These are phyloP conservation scores for Crithidia brevicula DNA, from an alignment of 208 protist genomes.

Conservation along the genomic window DNA sequence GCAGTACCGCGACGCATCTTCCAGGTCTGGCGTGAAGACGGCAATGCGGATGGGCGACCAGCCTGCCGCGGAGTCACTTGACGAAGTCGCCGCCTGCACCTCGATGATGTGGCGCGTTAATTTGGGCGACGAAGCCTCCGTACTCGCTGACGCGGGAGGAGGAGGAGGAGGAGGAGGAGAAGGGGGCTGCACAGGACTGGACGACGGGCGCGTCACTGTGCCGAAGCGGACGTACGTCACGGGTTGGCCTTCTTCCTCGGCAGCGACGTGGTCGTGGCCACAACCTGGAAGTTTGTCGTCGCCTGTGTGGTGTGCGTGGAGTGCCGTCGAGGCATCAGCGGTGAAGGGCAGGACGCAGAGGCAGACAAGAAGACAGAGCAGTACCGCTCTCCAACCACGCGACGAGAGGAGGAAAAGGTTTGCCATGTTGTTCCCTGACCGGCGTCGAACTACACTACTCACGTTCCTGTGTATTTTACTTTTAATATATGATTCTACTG, in stretches of 20 bases:
- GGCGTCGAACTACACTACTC: no score
- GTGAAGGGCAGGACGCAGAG: neutral
- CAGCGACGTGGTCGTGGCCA: constrained; percentile 21
- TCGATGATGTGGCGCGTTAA: constrained; percentile 7
- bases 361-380: neutral
- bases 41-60: constrained; percentile 62
- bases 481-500: no score
- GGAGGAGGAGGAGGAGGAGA: neutral
- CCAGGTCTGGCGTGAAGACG: constrained; percentile 43
- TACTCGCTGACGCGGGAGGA: no score
- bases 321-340: neutral
- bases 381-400: no score
- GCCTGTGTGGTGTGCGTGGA: neutral
- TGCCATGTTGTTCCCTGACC: neutral
- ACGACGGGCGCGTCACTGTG: neutral
- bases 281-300: neutral
- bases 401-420: neutral
- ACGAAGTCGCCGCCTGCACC: neutral
- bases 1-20: constrained; percentile 51
- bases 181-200: neutral
- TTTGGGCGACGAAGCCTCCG: no score
- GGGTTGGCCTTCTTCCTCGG: constrained; percentile 12
- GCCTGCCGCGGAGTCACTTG: neutral
- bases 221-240: constrained; percentile 23
- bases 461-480: no score